Conservation (phyloP, 129 eudicot genomes). For the Tagetes erecta region DNA sequence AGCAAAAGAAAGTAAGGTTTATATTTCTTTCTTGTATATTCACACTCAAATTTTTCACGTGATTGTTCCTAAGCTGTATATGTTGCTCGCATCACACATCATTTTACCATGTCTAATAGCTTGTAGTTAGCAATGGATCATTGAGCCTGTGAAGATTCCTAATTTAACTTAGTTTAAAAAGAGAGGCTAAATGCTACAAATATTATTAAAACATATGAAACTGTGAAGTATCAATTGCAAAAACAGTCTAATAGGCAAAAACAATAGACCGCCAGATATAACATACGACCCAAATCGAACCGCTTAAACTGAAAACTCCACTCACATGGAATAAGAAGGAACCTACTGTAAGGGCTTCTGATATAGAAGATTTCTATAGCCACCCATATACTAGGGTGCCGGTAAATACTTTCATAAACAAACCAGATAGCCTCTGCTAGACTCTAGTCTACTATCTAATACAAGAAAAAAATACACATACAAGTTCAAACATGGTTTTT, state of each 20-base stretch:
- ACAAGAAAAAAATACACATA: not conserved
- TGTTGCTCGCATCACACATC: not conserved
- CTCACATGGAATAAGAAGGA: not conserved
- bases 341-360: not conserved
- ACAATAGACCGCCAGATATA: not conserved
- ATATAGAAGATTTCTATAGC: not conserved
- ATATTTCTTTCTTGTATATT: not conserved
- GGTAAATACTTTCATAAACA: not conserved
- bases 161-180: not conserved
- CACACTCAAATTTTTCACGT: not conserved
- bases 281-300: not conserved
- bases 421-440: slow-evolving; percentile 5
- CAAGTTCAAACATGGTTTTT: not conserved
- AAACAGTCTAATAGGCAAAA: not conserved
- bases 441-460: slow-evolving; percentile 8
- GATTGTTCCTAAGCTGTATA: not conserved
- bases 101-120: not conserved
- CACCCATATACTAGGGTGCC: not conserved
- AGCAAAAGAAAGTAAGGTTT: not conserved
- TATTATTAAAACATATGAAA: not conserved
- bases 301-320: not conserved
- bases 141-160: not conserved
- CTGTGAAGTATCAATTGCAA: not conserved
- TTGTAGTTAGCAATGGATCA: not conserved
- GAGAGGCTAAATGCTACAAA: not conserved